Conservation (phyloP, 2,329 filamentous ascomycete species). For the Colletotrichum eremochloae region DNA sequence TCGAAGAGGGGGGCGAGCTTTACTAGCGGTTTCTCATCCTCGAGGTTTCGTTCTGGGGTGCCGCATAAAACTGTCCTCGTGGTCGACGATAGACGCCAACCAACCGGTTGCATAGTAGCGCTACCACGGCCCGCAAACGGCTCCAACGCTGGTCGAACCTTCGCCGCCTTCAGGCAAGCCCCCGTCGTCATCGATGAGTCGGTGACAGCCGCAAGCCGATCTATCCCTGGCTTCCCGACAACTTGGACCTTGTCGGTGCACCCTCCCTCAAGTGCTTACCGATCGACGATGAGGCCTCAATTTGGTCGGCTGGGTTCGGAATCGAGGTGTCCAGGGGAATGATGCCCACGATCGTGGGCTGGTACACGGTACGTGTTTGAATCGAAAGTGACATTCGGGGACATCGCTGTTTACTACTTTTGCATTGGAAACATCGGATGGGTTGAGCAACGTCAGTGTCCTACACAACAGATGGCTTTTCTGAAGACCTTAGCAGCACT, state of each 20-base stretch:
- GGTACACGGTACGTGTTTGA: not conserved
- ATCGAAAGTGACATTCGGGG: not conserved
- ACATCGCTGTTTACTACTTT: not conserved
- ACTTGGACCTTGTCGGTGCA: constrained; percentile 5
- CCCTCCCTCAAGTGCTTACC: not conserved
- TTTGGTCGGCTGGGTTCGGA: not conserved
- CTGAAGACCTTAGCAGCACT: too few relatives aligned
- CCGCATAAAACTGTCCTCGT: not conserved
- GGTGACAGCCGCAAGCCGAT: constrained; percentile 14
- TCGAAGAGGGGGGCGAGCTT: not conserved
- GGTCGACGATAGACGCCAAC: constrained; percentile 4
- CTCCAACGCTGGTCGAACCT: constrained; percentile 21
- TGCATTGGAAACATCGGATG: not conserved
- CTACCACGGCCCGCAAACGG: constrained; percentile 28
- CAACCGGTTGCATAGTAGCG: constrained; percentile 9
- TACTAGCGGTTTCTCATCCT: constrained; percentile 8
- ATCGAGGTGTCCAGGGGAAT: not conserved
- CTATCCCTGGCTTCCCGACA: not conserved
- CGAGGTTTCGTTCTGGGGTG: constrained; percentile 2
- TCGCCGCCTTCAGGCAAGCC: constrained; percentile 2
- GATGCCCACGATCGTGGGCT: not conserved
- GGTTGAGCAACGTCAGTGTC: not conserved
- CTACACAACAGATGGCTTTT: too few relatives aligned
- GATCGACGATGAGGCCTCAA: not conserved
- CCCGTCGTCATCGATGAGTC: constrained; percentile 38